Evolutionary conservation across 768 basidiomycete species (phyloP).

Genomic region (Suillus fuscotomentosus): DNA sequence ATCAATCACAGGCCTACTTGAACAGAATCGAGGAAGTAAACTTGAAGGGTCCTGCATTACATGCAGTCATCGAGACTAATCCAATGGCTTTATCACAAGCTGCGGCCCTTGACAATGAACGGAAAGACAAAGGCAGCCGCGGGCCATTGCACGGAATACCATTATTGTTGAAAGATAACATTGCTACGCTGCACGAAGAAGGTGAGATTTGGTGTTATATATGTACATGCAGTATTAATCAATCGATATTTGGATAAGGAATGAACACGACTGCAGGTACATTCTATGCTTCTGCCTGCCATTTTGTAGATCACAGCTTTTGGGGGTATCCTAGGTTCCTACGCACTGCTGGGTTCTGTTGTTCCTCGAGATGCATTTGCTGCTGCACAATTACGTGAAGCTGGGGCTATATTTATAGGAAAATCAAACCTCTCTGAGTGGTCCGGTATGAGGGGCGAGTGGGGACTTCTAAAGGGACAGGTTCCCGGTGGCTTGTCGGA

Average conservation of each 20-base stretch:
- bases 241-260: conserved; percentile 15
- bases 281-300: background rate
- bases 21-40: conserved; percentile 72
- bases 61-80: conserved; percentile 59
- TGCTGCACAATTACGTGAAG: conserved; percentile 19
- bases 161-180: conserved; percentile 48
- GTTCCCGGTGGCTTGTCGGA: conserved; percentile 45
- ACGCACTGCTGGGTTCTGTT: conserved; percentile 18
- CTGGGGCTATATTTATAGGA: conserved; percentile 31
- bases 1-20: conserved; percentile 51
- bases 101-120: conserved; percentile 45
- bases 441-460: conserved; percentile 33
- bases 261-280: conserved; percentile 40
- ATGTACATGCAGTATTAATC: background rate
- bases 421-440: conserved; percentile 48
- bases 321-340: conserved; percentile 26
- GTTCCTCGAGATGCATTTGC: conserved; percentile 29
- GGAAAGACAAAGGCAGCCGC: conserved; percentile 39
- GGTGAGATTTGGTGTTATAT: conserved; percentile 15
- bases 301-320: background rate
- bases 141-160: conserved; percentile 53
- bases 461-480: background rate
- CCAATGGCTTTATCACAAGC: conserved; percentile 52
- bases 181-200: conserved; percentile 32
- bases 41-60: conserved; percentile 53